Evolutionary conservation across 129 eudicot species (phyloP), one percentile per base, ranked within the genome.

Genomic region (Centella asiatica): DNA sequence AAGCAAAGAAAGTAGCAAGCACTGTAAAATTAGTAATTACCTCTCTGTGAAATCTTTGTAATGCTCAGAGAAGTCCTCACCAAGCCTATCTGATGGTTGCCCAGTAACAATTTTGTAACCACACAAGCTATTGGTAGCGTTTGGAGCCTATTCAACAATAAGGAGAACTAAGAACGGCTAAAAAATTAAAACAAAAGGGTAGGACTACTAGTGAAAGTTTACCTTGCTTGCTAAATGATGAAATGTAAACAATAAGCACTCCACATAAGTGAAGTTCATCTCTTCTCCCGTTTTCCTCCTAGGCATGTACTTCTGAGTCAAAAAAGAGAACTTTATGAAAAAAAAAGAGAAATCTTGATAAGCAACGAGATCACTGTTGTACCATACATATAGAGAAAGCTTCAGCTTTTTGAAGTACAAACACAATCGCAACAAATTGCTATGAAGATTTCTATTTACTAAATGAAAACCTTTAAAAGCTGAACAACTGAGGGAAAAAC

Each of bases 91-190:
- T 44, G 97, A 90, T 63, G 97, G 97, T 71, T 90, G 97, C 26
- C 97, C 97, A 65, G 97, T 90, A 64, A 90, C 94, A 67, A 90
- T 84, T 72, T 86, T 90, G 81, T 86, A 90, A 60, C 95, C 95
- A 52, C 97, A 90, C 58, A 90, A 78, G 70, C 95, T 79, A 70
- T 90, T 90, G 20, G 97, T 83, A 32, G 97, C 97, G 74, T 90
- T 90, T 42, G 97, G 95, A 59, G 90, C 95, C 97, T 90, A 83
- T 69, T 34, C 15, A 53, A 44, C 24, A 47, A 46, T 4, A 46
- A 68, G 54, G 12, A 63, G 29, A 33, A 44, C 40, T 46, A 64
- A 27, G 2, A 63, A 66, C 18, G 29, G 34, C 24, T 44, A 39
- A 39, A 18, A 4, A 68, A 12, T 57, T 0, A 56, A 32, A 17